Percentiles rank a stretch among this genome's conserved stretches.
Conservation (phyloP, 1,284 basidiomycete genomes). For the Pyrrhoderma noxium region DNA sequence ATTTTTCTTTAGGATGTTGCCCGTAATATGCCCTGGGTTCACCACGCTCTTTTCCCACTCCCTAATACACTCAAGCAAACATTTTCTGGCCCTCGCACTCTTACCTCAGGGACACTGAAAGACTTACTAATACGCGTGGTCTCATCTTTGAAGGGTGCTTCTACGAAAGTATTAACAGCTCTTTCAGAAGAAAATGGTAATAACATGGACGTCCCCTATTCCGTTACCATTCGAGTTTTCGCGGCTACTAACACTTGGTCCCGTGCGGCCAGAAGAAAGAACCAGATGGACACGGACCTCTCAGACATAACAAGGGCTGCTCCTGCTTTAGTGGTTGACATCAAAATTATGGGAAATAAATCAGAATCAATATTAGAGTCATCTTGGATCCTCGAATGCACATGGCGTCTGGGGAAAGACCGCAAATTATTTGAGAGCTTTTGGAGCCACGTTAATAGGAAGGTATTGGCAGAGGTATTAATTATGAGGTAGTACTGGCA, state of each 20-base stretch:
- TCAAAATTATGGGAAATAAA: constrained; percentile 13
- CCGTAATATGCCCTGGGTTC: constrained; percentile 37
- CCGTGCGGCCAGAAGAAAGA: constrained; percentile 49
- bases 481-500: not conserved
- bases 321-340: not conserved
- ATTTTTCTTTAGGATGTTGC: constrained; percentile 39
- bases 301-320: not conserved
- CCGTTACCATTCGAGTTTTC: constrained; percentile 19
- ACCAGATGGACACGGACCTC: constrained; percentile 26
- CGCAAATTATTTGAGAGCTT: constrained; percentile 61
- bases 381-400: constrained; percentile 39
- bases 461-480: constrained; percentile 24
- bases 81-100: constrained; percentile 24
- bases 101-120: constrained; percentile 13
- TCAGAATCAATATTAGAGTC: constrained; percentile 32
- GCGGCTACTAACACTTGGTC: constrained; percentile 66
- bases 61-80: constrained; percentile 45
- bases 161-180: too few species aligned
- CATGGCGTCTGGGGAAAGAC: constrained; percentile 44
- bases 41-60: constrained; percentile 46
- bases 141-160: constrained; percentile 30
- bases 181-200: too few species aligned
- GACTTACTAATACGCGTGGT: constrained; percentile 28
- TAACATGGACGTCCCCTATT: too few species aligned
- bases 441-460: constrained; percentile 47